Base-by-base conservation (phyloP, 768 basidiomycete genomes). In the Russula lepida region DNA sequence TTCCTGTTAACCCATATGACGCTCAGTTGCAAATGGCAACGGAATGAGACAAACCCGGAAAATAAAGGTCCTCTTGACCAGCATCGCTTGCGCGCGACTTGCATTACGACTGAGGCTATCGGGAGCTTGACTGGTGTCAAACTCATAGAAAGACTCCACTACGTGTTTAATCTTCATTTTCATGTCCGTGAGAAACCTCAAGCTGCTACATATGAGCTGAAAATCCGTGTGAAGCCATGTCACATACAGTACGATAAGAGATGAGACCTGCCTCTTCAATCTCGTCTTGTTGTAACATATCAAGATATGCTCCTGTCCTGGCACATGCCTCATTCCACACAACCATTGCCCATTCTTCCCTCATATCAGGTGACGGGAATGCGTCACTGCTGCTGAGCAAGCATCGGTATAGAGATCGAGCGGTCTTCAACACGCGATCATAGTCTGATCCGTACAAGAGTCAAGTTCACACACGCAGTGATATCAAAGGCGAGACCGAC, bases 321-420 rank as follows among this genome's bases (percentile, higher is more conserved):
- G 1, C n/a, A 41, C 56, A 58, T 15, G 61, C 61, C 2, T 53
- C 37, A 11, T 11, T 17, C 56, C 56, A 62, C 15, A 49, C 51
- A 17, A 0, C n/a, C 9, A 4, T 19, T 9, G 0, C 44, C 56
- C 51, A 62, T 2, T 33, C 23, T 0, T 15, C 23, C 37, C 15
- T 53, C 28, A 2, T 30, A 17, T 33, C 1, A 12, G 27, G 8
- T 12, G 56, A 39, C 3, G 61, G 56, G 43, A 62, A 62, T 15
- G 61, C 61, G 11, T 62, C 30, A 11, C 43, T 58, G 51, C 61
- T 58, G 37, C 28, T 33, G 23, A 62, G 56, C 17, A 43, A 17
- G 15, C 44, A 41, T 19, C 56, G 33, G n/a, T 39, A 54, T 6
- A 58, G 51, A 12, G 44, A 9, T 13, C 28, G 44, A 8, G 61